Conservation (phyloP, 306 rosid species). For the cucumber (Cucumis sativus) region Cucumber_9930_V3 NC_026658.2:1982001-1982500, state of each 20-base stretch:
- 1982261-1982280: constrained; percentile 86
- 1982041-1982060: not conserved
- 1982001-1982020: not conserved
- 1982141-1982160: not conserved
- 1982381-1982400: not conserved
- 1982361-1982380: not conserved
- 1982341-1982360: not conserved
- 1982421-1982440: not conserved
- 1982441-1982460: not conserved
- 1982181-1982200: constrained; percentile 94
- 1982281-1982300: constrained; percentile 86
- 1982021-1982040: not conserved
- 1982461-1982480: not conserved
- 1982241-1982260: constrained; percentile 99
- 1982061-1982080: not conserved
- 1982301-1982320: constrained; percentile 37
- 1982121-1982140: not conserved
- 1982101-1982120: not conserved
- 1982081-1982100: too few species aligned
- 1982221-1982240: constrained; percentile 87
- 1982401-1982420: not conserved
- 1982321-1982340: not conserved
- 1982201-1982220: constrained; percentile 92
- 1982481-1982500: not conserved
- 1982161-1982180: constrained; percentile 18